These are phyloP conservation scores for Pleurozium schreberi DNA, from an alignment of 225 moss, liverwort and hornwort genomes.

Conservation along the genomic window DNA sequence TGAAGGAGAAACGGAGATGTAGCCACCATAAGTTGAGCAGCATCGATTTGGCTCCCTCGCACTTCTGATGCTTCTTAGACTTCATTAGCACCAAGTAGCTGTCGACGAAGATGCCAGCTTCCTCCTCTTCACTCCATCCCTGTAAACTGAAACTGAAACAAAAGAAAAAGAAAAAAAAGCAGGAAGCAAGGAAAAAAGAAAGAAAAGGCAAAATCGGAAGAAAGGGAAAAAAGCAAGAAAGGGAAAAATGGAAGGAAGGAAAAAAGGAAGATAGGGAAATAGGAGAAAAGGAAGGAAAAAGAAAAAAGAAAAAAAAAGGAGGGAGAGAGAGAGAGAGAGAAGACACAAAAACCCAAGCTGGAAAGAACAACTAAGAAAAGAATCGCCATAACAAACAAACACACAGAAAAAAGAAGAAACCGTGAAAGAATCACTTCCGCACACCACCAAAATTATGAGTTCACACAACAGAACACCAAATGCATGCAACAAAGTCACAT, in stretches of 20 bases:
- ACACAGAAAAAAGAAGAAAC: not conserved
- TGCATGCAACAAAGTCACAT: not conserved
- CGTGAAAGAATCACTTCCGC: not conserved
- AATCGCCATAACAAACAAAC: not conserved
- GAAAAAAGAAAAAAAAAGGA: rapidly evolving
- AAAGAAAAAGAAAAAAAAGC: too few species aligned
- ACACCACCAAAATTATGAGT: too few species aligned
- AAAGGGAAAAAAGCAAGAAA: too few species aligned
- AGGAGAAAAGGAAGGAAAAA: not conserved
- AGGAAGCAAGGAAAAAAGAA: too few species aligned
- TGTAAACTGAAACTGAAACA: not conserved
- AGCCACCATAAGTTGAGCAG: not conserved
- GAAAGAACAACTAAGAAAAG: not conserved
- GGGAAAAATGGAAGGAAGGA: too few species aligned
- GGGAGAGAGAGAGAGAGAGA: too few species aligned
- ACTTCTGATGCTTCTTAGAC: not conserved
- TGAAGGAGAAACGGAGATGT: not conserved
- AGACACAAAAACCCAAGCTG: too few species aligned
- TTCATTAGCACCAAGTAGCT: not conserved
- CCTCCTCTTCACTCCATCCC: not conserved
- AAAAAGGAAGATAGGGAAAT: not conserved
- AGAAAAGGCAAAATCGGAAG: too few species aligned
- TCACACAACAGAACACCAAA: not conserved
- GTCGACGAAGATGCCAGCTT: not conserved
- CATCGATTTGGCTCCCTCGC: not conserved